Evolutionary conservation across 305 asterid genomes (phyloP), one percentile per base, ranked within the genome.

Genomic region (Fraxinus velutina): DNA sequence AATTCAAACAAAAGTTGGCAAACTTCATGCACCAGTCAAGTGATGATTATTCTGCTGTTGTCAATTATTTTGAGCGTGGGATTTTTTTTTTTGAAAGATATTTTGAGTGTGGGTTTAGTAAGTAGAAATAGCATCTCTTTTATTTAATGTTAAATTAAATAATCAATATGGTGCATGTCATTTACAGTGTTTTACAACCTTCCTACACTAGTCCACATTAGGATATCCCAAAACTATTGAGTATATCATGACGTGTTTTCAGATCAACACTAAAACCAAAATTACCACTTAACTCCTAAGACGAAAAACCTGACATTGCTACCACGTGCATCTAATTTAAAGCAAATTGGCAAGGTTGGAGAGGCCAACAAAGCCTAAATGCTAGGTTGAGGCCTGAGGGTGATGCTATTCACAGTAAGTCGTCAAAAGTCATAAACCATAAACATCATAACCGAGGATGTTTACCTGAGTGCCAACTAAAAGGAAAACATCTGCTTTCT

Each of bases 381-480:
- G 30, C 29, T 19, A 57, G 68, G 30, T 57, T 6, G 68, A 57
- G 12, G 68, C 39, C 39, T 6, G 39, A 34, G 8, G 39, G 13
- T 57, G 30, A 57, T 19, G 68, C 37, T 3, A 66, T 27, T 27
- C 73, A 66, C 73, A 66, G 34, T 34, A 66, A 66, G 73, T 27
- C 33, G 15, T 3, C 68, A 66, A 78, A 68, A 76, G 77, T 55
- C 52, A 80, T 30, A 44, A 78, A 52, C 50, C 13, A 80, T 76
- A 52, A 57, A 68, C 27, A 73, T 55, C 19, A 76, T 30, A 75
- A 78, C 74, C 62, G 78, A 55, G 83, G 62, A 71, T 34, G 57
- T 76, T 78, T 91, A 96, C 99, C 99, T 96, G 98, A 77, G 98
- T 94, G 52, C 99, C 99, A 83, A 96, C 95, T 81, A 96, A 88